These are phyloP conservation scores for Podaxis sp. DNA, from an alignment of 768 basidiomycete species.

Conservation along the genomic window DNA sequence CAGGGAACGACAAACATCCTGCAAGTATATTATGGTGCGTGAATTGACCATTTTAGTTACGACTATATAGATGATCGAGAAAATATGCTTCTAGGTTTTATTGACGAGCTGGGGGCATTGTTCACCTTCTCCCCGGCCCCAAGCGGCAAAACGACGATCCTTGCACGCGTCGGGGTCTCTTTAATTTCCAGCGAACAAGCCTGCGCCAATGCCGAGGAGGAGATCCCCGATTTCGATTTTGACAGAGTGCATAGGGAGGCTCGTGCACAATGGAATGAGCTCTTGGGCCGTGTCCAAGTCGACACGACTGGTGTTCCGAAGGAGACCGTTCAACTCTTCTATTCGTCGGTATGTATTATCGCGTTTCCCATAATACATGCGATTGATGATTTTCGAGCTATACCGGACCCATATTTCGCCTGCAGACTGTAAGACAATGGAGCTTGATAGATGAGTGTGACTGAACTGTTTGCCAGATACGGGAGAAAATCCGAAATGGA, in stretches of 20 bases:
- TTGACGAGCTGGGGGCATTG: slow-evolving; percentile 52
- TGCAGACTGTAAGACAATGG: slow-evolving; percentile 51
- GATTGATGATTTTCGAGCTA: slow-evolving; percentile 30
- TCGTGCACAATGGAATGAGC: slow-evolving; percentile 55
- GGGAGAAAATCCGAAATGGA: slow-evolving; percentile 65
- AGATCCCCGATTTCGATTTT: slow-evolving; percentile 61
- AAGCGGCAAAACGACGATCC: slow-evolving; percentile 40
- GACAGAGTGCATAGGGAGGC: slow-evolving; percentile 43
- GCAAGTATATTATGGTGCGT: slow-evolving; percentile 50
- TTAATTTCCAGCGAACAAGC: slow-evolving; percentile 62
- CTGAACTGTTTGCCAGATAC: slow-evolving; percentile 40
- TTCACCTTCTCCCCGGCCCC: slow-evolving; percentile 50
- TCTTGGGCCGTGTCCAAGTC: slow-evolving; percentile 54
- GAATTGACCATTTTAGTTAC: neutral
- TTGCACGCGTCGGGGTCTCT: slow-evolving; percentile 65
- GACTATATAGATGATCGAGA: neutral
- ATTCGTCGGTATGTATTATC: slow-evolving; percentile 48
- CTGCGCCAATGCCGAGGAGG: slow-evolving; percentile 58
- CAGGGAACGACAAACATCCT: slow-evolving; percentile 42
- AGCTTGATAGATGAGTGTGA: neutral
- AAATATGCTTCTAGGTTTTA: slow-evolving; percentile 34
- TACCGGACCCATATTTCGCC: slow-evolving; percentile 65
- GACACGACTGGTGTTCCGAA: slow-evolving; percentile 44
- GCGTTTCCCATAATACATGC: neutral
- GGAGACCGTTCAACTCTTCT: slow-evolving; percentile 54